Base-by-base conservation (phyloP, 495 filamentous ascomycete species). In the Penicillium coffeae region DNA sequence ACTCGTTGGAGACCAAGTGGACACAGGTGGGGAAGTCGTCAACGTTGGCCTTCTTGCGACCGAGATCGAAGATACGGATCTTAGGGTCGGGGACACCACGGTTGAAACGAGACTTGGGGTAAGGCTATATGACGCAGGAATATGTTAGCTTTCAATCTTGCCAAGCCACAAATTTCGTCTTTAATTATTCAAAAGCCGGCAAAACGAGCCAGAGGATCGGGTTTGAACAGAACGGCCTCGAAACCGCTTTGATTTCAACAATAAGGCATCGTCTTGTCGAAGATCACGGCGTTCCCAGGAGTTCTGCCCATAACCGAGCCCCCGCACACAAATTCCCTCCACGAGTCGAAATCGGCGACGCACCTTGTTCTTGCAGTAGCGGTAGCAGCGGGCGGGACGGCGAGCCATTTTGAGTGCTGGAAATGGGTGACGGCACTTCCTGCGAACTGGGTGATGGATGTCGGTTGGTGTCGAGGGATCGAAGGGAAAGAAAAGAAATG, bases 361-460 rank as follows among this genome's bases (percentile, higher is more conserved):
- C 71, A 93, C 89, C 92, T 96, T 96, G 86, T 96, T 96, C 89
- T 97, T 97, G 89, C 93, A 98, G 85, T 98, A 98, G 74, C 93
- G 90, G 85, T 98, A 98, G 78, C 93, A 98, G 78, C 94, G 83
- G 60, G 93, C 93, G 63, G 93, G 93, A 81, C 93, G 88, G 72
- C 93, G 88, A 68, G 93, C 93, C 93, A 98, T 98, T 76, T 83
- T 88, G 84, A 84, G 74, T 76, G 78, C 70, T 83, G 77, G 72
- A 70, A 71, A 66, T 71, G 70, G 70, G 71, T 66, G 62, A 72
- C 63, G 78, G 72, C 71, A 71, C 70, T 77, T 76, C 72, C 61
- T 77, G 73, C 69, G 70, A 76, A 75, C 71, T 59, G 54, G 56
- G 58, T 62, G 56, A 56, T 53, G 62, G 57, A 61, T 69, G 68